Base-by-base conservation (phyloP, 768 basidiomycete genomes). In the Royoungia palumana region DNA sequence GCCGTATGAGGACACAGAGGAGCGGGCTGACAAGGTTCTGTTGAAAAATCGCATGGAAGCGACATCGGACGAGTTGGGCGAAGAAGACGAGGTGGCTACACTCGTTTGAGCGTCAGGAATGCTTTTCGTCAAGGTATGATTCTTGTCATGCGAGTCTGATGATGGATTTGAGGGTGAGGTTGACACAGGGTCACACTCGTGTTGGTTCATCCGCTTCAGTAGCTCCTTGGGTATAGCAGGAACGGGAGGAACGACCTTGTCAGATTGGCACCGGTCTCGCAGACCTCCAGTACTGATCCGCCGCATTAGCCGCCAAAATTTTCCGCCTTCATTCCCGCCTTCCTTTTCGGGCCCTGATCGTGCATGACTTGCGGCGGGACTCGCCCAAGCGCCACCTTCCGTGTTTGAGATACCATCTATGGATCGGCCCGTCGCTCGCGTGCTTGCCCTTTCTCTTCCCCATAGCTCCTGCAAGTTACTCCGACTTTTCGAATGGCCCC, bases 291-390 rank as follows among this genome's bases (percentile, higher is more conserved):
- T 76, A 51, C 83, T 86, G 51, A 89, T 79, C 35, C 82, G 75
- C 63, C 85, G 87, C 74, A 88, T 75, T 43, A 89, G 60, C 64
- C 75, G 83, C 83, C 83, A 87, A 2, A 87, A 63, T 56, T 73
- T 80, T 41, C 71, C 72, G 7, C 74, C 70, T 6, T 73, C 69
- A 6, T 40, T 39, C 13, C 30, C 42, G 1, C 50, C 53, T 19
- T 16, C 45, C n/a, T 53, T 55, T 8, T 57, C 61, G 37, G 57
- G 45, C n/a, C 34, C 47, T 17, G 59, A 55, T 3, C 22, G 54
- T 47, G 35, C 47, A 46, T 41, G 55, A 41, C 38, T 49, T 2
- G 28, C 32, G n/a, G 35, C 16, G 2, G 56, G 58, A 41, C 59
- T 51, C 19, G 56, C 35, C 56, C 44, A 48, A 20, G 41, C 35